Base-by-base conservation (phyloP, 2,329 filamentous ascomycete species). In the Alternaria brassicae region DNA sequence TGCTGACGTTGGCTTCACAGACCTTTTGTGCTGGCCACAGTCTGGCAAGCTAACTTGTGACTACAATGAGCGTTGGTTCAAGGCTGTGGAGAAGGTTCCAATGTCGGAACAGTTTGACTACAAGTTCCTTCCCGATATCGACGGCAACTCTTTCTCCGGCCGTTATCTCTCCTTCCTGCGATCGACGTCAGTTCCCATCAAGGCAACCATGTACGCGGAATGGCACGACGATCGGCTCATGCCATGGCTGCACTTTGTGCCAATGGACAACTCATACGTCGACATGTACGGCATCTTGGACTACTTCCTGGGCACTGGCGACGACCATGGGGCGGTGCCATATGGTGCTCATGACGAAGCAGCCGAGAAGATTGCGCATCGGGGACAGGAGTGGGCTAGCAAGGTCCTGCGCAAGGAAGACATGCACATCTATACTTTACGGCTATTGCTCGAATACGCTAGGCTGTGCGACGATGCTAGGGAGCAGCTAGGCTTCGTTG, bases 211-310 rank as follows among this genome's bases (percentile, higher is more conserved):
- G 21, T 95, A 89, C 78, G 84, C 86, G 19, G 91, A 95, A 74
- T 95, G 91, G 91, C 91, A 93, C 71, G 91, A 93, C 73, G 81
- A 65, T 69, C 81, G 73, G 67, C 81, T 94, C 1, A 81, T 92
- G 2, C 84, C 90, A 0, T 95, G 91, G 91, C 87, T 87, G 69
- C 91, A 94, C 77, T 94, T 92, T 68, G 88, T 92, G 2, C 91
- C 91, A n/a, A 88, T 94, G 85, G 89, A 92, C 72, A 90, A 86
- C 70, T 85, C 87, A 1, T 92, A 88, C 68, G 80, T 84, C 30
- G 91, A 93, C 66, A 84, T 90, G 68, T 92, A 88, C 61, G 88
- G 85, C 36, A 88, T 92, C 55, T 83, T 92, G 82, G 86, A 90
- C 57, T 93, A 91, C 71, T 92, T 93, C 69, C 71, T 91, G 4